phyloP scores from a whole-genome alignment of 305 asterid species.

The Fraxinus latifolia region DNA sequence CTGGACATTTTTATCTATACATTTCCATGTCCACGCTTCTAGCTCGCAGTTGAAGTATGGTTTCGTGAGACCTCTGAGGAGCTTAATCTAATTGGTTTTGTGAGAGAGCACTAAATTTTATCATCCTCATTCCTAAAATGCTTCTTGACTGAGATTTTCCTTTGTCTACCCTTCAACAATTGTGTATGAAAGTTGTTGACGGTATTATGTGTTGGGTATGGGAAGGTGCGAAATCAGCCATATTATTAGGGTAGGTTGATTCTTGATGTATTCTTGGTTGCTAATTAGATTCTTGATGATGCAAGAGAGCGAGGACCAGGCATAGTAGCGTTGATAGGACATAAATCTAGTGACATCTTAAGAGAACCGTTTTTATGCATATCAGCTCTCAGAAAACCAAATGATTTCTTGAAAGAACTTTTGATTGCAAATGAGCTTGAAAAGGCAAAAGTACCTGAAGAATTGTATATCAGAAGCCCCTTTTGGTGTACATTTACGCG shows the following conservation, averaged over 20 bases:
- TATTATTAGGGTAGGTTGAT: background rate
- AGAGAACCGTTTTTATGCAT: background rate
- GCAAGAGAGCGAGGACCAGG: background rate
- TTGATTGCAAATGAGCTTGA: constrained; percentile 1
- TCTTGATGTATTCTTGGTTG: background rate
- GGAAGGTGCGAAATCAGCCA: background rate
- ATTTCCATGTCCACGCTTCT: background rate
- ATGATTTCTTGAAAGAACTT: background rate
- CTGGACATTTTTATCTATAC: background rate
- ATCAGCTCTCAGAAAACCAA: background rate
- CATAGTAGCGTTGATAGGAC: background rate
- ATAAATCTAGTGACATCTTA: background rate
- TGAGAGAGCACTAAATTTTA: background rate
- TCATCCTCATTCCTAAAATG: background rate
- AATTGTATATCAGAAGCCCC: background rate
- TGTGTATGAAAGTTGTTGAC: background rate
- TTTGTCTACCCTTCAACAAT: background rate
- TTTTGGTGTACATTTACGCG: background rate
- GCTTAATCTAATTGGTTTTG: background rate
- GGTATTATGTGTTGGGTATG: background rate
- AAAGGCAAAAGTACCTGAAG: background rate
- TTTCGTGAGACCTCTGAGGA: background rate
- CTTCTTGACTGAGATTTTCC: background rate
- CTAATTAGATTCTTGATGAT: background rate
- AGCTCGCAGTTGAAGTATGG: background rate